Evolutionary conservation across 768 basidiomycete genomes (phyloP).

Genomic region (Roridomyces roridus): DNA sequence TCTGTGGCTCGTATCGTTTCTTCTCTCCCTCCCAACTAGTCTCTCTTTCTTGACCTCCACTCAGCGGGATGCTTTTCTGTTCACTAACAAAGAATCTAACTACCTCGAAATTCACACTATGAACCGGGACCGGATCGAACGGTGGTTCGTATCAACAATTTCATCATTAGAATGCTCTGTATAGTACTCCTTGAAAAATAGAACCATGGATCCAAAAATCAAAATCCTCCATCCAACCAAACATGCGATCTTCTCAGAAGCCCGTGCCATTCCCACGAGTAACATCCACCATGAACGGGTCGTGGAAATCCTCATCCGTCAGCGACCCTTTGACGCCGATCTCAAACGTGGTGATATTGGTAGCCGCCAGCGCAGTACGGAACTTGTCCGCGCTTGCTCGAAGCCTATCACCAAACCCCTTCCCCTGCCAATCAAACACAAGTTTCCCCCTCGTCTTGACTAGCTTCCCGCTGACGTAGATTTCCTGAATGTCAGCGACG

Average conservation of each 20-base stretch:
- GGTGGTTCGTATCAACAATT: no score
- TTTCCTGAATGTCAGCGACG: slow-evolving; percentile 14
- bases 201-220: no score
- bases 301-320: slow-evolving; percentile 15
- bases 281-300: slow-evolving; percentile 15
- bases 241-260: slow-evolving; percentile 3
- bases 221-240: no score
- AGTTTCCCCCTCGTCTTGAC: slow-evolving; percentile 11
- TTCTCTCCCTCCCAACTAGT: no score
- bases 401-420: slow-evolving; percentile 9
- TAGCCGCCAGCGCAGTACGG: slow-evolving; percentile 8
- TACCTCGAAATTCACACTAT: no score
- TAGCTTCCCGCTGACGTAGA: slow-evolving; percentile 7
- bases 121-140: no score
- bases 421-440: slow-evolving; percentile 9
- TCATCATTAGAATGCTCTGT: no score
- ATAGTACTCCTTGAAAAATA: no score
- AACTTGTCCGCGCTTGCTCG: slow-evolving; percentile 3
- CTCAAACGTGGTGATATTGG: slow-evolving; percentile 10
- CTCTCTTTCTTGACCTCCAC: no score
- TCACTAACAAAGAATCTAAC: no score
- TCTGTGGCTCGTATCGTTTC: no score
- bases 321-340: slow-evolving; percentile 6
- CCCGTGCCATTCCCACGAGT: slow-evolving; percentile 7
- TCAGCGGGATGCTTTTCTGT: no score